Percentiles rank a stretch among this genome's conserved stretches.
phyloP scores from a whole-genome alignment of 768 basidiomycete genomes.

The Strobilomyces echinocephalus region DNA sequence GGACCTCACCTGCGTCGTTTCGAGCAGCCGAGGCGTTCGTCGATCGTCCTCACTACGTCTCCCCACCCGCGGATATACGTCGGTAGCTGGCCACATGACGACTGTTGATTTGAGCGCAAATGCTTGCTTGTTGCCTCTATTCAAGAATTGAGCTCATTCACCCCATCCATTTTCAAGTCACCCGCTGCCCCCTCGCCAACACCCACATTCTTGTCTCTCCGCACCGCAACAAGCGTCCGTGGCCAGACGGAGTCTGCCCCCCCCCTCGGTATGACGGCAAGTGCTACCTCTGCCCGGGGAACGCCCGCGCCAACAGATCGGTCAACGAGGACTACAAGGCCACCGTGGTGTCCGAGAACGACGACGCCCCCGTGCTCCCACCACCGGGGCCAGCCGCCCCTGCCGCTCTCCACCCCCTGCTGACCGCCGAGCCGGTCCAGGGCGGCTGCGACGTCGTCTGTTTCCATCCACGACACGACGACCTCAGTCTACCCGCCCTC shows the following conservation, averaged over 20 bases:
- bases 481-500: constrained; percentile 76
- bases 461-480: constrained; percentile 83
- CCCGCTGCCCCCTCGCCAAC: constrained; percentile 68
- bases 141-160: too few species aligned
- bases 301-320: constrained; percentile 65
- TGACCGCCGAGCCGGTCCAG: constrained; percentile 61
- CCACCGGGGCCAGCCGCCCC: constrained; percentile 54
- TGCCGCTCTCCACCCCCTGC: constrained; percentile 50
- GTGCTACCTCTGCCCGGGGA: constrained; percentile 89
- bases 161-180: too few species aligned
- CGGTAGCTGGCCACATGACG: too few species aligned
- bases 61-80: too few species aligned
- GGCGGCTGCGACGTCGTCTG: constrained; percentile 87
- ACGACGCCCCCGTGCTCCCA: constrained; percentile 76
- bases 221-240: constrained; percentile 86
- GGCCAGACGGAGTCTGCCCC: constrained; percentile 79
- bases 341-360: constrained; percentile 74
- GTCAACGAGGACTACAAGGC: constrained; percentile 63
- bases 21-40: too few species aligned
- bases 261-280: constrained; percentile 60
- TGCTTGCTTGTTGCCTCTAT: too few species aligned
- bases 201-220: constrained; percentile 82
- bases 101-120: too few species aligned
- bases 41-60: too few species aligned
- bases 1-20: too few species aligned